Conservation (phyloP, 2,329 filamentous ascomycete genomes). For the Sporothrix protearum region DNA sequence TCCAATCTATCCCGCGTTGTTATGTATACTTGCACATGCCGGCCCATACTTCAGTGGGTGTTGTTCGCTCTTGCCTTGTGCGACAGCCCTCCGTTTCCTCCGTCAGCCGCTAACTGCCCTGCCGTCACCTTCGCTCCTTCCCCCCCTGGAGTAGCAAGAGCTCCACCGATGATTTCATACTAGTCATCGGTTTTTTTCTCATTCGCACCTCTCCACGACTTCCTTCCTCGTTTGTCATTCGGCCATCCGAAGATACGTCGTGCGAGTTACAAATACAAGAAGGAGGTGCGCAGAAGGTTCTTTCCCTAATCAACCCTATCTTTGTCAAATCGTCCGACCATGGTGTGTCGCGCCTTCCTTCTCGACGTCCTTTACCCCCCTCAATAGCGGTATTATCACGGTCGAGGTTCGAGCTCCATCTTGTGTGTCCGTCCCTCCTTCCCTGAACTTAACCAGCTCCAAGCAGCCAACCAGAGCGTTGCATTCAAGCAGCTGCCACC, state of each 20-base stretch:
- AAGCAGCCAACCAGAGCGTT: constrained; percentile 21
- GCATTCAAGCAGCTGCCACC: constrained; percentile 22
- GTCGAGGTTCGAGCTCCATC: not conserved
- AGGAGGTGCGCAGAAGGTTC: not conserved
- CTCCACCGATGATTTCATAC: constrained; percentile 22
- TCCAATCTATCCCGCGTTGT: not conserved
- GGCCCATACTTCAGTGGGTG: not conserved
- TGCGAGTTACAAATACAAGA: not conserved
- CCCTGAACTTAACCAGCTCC: not conserved
- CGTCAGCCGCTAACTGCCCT: not conserved
- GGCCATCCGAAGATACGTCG: not conserved
- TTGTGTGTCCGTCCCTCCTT: not conserved
- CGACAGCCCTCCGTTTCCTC: not conserved
- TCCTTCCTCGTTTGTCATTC: not conserved
- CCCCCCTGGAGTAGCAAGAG: constrained; percentile 7
- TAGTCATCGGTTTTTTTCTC: constrained; percentile 15
- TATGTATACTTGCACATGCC: not conserved
- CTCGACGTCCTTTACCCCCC: not conserved
- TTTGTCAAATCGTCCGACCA: not conserved
- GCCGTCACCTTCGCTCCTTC: constrained; percentile 3
- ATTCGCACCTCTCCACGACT: not conserved
- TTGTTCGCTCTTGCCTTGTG: not conserved
- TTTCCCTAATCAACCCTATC: not conserved
- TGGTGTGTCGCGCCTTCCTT: not conserved
- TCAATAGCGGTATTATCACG: not conserved